Percentiles rank a stretch among this genome's conserved stretches.
phyloP scores from a whole-genome alignment of 768 basidiomycete genomes.

The Cytidiella melzeri region DNA sequence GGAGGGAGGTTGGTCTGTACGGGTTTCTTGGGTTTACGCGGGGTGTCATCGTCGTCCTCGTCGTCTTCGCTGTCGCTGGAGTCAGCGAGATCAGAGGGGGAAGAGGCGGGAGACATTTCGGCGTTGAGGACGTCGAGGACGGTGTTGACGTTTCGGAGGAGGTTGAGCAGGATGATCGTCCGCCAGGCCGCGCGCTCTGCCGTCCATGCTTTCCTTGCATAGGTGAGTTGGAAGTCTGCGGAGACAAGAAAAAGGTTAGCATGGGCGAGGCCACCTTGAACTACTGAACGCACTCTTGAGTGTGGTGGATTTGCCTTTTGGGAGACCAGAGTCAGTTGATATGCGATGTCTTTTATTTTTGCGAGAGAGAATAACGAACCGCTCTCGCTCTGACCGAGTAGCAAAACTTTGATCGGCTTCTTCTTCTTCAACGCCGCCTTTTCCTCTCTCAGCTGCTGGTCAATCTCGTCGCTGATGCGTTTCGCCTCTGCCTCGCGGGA shows the following conservation, averaged over 20 bases:
- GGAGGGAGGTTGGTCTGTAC: background rate
- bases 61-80: background rate
- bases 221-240: slow-evolving; percentile 68
- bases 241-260: background rate
- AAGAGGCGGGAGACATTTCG: slow-evolving; percentile 30
- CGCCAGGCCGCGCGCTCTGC: slow-evolving; percentile 70
- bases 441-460: slow-evolving; percentile 65
- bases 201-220: slow-evolving; percentile 63
- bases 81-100: slow-evolving; percentile 2
- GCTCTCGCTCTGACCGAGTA: slow-evolving; percentile 75
- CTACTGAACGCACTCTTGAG: slow-evolving; percentile 54
- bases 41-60: background rate
- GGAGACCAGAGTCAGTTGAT: no score
- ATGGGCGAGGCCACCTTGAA: background rate
- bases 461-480: slow-evolving; percentile 65
- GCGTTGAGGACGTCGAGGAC: slow-evolving; percentile 52
- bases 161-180: slow-evolving; percentile 71
- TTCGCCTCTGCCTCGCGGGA: slow-evolving; percentile 57
- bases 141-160: slow-evolving; percentile 65
- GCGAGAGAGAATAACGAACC: slow-evolving; percentile 27
- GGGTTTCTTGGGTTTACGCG: background rate
- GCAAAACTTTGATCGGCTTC: slow-evolving; percentile 65
- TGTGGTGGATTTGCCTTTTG: slow-evolving; percentile 62
- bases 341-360: no score
- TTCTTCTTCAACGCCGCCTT: slow-evolving; percentile 50